Conservation (phyloP, 495 filamentous ascomycete species). For the Talaromyces proteolyticus region DNA sequence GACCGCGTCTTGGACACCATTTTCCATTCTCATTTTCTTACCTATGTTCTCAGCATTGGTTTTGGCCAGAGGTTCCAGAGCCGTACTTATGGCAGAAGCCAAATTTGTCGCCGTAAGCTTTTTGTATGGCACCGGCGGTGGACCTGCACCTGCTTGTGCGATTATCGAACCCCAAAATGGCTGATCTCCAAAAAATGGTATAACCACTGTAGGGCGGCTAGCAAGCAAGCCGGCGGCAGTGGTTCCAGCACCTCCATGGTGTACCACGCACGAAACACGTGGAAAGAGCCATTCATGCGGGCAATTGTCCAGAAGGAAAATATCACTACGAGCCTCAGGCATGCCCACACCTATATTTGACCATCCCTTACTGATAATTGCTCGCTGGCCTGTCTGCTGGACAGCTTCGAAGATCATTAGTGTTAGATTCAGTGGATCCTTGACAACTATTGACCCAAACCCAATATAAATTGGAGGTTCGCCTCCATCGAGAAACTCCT, state of each 20-base stretch:
- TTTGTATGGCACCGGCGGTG: conserved; percentile 63
- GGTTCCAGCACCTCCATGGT: conserved; percentile 80
- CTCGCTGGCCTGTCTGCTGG: conserved; percentile 57
- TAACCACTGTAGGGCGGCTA: conserved; percentile 66
- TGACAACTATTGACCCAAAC: conserved; percentile 77
- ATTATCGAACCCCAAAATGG: conserved; percentile 81
- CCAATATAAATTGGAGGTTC: conserved; percentile 75
- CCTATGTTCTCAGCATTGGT: conserved; percentile 54
- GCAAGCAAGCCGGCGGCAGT: conserved; percentile 67
- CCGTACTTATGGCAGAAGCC: conserved; percentile 53
- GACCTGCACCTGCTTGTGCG: conserved; percentile 64
- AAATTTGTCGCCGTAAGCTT: conserved; percentile 57
- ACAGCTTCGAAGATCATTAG: conserved; percentile 65
- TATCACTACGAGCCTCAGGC: conserved; percentile 52
- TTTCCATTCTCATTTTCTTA: conserved; percentile 55
- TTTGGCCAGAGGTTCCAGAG: conserved; percentile 49
- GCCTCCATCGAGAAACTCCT: conserved; percentile 56
- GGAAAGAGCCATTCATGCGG: conserved; percentile 83
- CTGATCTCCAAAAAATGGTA: conserved; percentile 85
- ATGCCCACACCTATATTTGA: conserved; percentile 62
- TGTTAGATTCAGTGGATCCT: conserved; percentile 64
- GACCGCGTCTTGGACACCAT: conserved; percentile 56
- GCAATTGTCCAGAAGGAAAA: conserved; percentile 71
- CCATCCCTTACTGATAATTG: conserved; percentile 77
- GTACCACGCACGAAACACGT: conserved; percentile 68